Conservation (phyloP, 2,329 filamentous ascomycete genomes). For the Gnomoniopsis sp. region DNA sequence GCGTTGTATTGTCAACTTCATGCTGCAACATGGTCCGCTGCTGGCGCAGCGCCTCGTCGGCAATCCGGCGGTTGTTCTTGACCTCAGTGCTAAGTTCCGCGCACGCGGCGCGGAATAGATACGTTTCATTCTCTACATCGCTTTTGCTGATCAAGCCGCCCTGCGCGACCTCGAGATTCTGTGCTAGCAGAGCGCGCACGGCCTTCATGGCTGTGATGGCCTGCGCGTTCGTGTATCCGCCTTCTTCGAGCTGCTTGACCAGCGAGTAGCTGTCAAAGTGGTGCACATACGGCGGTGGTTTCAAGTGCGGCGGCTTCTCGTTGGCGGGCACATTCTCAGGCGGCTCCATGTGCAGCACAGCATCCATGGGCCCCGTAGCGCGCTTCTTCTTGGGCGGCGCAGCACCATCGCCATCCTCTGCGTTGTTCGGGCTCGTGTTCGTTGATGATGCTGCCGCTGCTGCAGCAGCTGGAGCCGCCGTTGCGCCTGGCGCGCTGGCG, state of each 20-base stretch:
- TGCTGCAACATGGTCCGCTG: constrained; percentile 86
- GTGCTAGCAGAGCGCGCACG: constrained; percentile 70
- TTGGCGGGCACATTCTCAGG: constrained; percentile 33
- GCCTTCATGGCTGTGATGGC: constrained; percentile 90
- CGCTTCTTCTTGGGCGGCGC: constrained; percentile 32
- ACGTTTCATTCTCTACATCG: constrained; percentile 91
- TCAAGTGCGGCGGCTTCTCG: constrained; percentile 61
- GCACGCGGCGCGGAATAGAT: constrained; percentile 91
- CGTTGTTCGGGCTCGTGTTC: neutral
- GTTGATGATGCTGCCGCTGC: too few species aligned
- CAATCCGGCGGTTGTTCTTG: constrained; percentile 69
- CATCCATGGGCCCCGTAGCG: constrained; percentile 46
- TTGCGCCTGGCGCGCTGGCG: constrained; percentile 3
- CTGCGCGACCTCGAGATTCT: constrained; percentile 79
- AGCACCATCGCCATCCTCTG: too few species aligned
- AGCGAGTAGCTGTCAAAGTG: constrained; percentile 95
- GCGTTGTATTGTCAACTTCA: constrained; percentile 88
- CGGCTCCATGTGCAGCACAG: constrained; percentile 44
- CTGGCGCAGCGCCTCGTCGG: constrained; percentile 77
- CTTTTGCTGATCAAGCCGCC: constrained; percentile 81
- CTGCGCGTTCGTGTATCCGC: constrained; percentile 71
- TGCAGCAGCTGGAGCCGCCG: neutral
- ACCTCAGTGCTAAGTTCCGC: constrained; percentile 88
- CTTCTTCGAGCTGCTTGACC: constrained; percentile 71
- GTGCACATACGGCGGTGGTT: constrained; percentile 79